phyloP scores from a whole-genome alignment of 1,284 basidiomycete species.

The Agaricales sp. region DNA sequence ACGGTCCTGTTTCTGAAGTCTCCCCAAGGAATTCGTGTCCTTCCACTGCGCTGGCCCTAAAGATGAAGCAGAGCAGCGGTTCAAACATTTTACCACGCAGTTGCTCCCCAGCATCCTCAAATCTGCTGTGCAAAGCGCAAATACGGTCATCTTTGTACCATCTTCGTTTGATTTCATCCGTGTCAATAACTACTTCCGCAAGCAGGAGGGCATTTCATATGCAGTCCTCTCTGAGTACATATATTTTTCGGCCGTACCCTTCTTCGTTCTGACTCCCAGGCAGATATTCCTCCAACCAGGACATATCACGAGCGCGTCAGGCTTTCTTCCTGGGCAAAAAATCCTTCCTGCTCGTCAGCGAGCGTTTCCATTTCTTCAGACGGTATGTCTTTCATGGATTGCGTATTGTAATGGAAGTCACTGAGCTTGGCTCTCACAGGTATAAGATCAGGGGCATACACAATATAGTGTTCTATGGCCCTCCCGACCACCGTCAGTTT shows the following conservation, averaged over 20 bases:
- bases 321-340: constrained; percentile 88
- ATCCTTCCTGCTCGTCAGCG: constrained; percentile 83
- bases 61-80: constrained; percentile 81
- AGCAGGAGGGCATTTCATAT: constrained; percentile 60
- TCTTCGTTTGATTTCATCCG: constrained; percentile 97
- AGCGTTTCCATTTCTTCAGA: constrained; percentile 97
- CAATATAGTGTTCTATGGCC: constrained; percentile 88
- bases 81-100: constrained; percentile 73
- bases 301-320: constrained; percentile 88
- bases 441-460: constrained; percentile 89
- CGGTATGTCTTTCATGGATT: constrained; percentile 33
- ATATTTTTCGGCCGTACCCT: not conserved
- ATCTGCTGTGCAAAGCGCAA: constrained; percentile 84
- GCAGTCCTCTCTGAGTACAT: constrained; percentile 83
- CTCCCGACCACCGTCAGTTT: constrained; percentile 85
- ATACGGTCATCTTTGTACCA: constrained; percentile 85
- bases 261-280: not conserved
- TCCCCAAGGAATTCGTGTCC: constrained; percentile 50
- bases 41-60: constrained; percentile 69
- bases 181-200: constrained; percentile 80
- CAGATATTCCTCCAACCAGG: constrained; percentile 87
- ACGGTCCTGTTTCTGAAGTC: not conserved
- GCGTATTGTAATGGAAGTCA: constrained; percentile 6
- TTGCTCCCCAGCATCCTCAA: constrained; percentile 75
- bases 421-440: constrained; percentile 25